Conservation (phyloP, 2,329 filamentous ascomycete genomes). For the Colletotrichum sp. region DNA sequence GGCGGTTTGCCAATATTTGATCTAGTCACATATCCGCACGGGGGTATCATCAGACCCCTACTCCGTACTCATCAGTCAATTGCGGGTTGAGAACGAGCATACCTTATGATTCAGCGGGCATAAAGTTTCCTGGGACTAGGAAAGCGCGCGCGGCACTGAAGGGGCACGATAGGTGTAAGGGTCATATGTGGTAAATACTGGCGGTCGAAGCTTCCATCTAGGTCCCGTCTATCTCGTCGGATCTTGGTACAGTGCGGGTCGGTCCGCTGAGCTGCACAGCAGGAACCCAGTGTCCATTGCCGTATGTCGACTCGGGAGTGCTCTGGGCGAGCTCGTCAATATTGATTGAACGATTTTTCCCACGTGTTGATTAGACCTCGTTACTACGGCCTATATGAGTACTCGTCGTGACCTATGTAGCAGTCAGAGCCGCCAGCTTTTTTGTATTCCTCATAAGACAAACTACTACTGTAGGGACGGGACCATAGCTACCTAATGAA, state of each 20-base stretch:
- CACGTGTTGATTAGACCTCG: not conserved
- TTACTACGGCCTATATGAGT: not conserved
- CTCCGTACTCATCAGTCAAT: not conserved
- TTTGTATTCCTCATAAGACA: not conserved
- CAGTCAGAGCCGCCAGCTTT: not conserved
- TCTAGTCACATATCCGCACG: not conserved
- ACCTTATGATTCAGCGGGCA: not conserved
- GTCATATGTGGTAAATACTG: not conserved
- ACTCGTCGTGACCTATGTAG: not conserved
- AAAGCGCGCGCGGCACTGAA: not conserved
- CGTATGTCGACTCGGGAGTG: rapidly evolving
- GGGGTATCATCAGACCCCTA: not conserved
- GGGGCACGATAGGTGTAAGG: not conserved
- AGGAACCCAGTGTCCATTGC: not conserved
- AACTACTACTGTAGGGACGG: not conserved
- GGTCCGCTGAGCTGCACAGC: not conserved
- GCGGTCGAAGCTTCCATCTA: not conserved
- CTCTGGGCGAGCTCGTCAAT: not conserved
- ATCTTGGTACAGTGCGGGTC: not conserved
- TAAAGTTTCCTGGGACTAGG: not conserved
- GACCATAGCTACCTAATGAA: not conserved
- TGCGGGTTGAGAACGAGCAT: not conserved
- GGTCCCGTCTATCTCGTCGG: not conserved
- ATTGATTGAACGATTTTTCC: not conserved
- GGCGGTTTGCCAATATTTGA: not conserved